Percentiles rank a stretch among this genome's conserved stretches.
Conservation (phyloP, 257 asterid genomes). For the Ligustrum vulgare region DNA sequence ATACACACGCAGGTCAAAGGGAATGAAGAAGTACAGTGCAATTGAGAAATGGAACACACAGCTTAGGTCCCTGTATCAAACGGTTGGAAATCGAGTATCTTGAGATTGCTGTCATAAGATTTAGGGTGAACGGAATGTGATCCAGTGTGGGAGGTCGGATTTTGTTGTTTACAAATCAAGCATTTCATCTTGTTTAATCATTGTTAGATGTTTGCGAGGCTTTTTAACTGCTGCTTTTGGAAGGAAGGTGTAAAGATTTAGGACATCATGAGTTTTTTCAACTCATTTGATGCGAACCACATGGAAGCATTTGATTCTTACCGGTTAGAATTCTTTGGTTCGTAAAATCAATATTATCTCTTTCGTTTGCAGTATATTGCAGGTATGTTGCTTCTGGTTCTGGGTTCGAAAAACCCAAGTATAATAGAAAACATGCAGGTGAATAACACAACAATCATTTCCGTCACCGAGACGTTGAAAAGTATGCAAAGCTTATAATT, state of each 20-base stretch:
- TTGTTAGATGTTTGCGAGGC: conserved; percentile 1
- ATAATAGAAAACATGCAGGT: not conserved
- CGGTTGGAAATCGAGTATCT: conserved; percentile 73
- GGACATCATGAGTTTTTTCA: not conserved
- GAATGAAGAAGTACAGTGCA: conserved; percentile 89
- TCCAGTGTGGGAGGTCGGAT: conserved; percentile 17
- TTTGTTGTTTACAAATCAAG: conserved; percentile 3
- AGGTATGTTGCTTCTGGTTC: not conserved
- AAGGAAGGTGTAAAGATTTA: conserved; percentile 14
- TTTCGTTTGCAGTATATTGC: not conserved
- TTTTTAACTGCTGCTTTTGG: conserved; percentile 14
- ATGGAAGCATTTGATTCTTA: not conserved
- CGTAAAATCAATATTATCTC: not conserved
- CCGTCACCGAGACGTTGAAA: not conserved
- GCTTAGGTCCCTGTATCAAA: conserved; percentile 76
- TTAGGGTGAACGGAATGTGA: conserved; percentile 15
- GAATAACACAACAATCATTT: not conserved
- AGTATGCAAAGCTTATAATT: not conserved
- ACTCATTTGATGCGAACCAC: not conserved
- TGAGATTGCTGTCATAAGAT: conserved; percentile 29
- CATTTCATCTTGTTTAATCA: not conserved
- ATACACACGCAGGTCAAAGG: conserved; percentile 68
- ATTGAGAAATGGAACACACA: conserved; percentile 94
- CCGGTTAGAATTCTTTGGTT: not conserved
- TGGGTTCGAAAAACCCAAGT: not conserved